Base-by-base conservation (phyloP, 352 stramenopile genomes). In the Globisporangium rhizosaccharum region DNA sequence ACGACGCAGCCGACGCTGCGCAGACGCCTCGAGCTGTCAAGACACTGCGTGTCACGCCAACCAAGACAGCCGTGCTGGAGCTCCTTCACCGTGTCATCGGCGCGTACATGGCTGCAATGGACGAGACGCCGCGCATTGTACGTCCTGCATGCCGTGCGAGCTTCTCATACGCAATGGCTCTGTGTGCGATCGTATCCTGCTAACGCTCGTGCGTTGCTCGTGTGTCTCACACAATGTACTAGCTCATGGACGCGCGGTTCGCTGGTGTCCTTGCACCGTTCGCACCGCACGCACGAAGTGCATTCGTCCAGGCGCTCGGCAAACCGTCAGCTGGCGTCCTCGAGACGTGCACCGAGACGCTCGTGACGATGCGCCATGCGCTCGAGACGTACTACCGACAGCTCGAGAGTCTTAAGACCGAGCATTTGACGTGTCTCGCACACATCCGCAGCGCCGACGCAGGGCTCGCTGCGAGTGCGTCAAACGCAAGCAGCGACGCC, bases 91-190 rank as follows among this genome's bases (percentile, higher is more conserved):
- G 53, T 0, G 59, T 84, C 8, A 52, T 89, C 0, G 52, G 70
- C n/a, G 60, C 66, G 2, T 89, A 87, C 53, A 68, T 82, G 33
- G 61, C 70, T 3, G 61, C 48, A 23, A 65, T 89, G 53, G 77
- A 89, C 53, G 57, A 51, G 7, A 53, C 76, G 0, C 75, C 73
- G 5, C 57, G 55, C 37, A 50, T 87, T 37, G 73, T 82, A 72
- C 36, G 68, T 57, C 20, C 0, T 39, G n/a, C 9, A 11, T 23
- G 54, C 8, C 1, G 39, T 45, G 18, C 17, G 11, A 45, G 4
- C 39, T 45, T n/a, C 12, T 45, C 18, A 7, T 45, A 17, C 23
- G 6, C 15, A n/a, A 49, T 54, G 5, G 18, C 45, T n/a, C n/a
- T n/a, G n/a, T n/a, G n/a, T n/a, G n/a, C n/a, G n/a, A n/a, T n/a